Percentiles rank a stretch among this genome's conserved stretches.
Conservation (phyloP, 2,329 filamentous ascomycete genomes). For the Claviceps africana region DNA sequence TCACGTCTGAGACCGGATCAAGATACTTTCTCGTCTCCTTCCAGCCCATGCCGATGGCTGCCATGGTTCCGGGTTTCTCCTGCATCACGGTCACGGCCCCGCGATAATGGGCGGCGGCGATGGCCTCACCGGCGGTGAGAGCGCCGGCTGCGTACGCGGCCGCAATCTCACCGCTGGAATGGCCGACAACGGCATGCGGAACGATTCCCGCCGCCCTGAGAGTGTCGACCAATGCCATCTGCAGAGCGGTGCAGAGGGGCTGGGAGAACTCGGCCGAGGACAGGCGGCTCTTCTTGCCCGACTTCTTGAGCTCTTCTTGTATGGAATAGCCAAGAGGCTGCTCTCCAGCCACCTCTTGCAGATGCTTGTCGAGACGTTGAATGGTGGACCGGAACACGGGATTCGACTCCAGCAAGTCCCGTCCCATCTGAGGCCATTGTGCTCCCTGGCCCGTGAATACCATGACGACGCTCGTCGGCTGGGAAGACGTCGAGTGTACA, state of each 20-base stretch:
- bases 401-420: conserved; percentile 8
- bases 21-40: not conserved
- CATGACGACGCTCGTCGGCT: not conserved
- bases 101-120: conserved; percentile 20
- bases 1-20: not conserved
- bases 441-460: conserved; percentile 30
- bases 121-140: conserved; percentile 17
- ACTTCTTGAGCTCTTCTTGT: conserved; percentile 9
- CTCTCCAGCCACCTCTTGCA: not conserved
- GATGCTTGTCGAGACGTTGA: conserved; percentile 1
- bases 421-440: conserved; percentile 29
- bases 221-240: conserved; percentile 30
- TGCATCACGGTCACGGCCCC: conserved; percentile 1
- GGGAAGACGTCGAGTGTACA: not conserved
- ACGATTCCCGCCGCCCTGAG: conserved; percentile 17
- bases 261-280: conserved; percentile 28
- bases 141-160: conserved; percentile 23
- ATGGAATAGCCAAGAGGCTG: too few relatives aligned
- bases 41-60: conserved; percentile 3
- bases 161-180: conserved; percentile 27
- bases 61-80: conserved; percentile 2
- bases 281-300: conserved; percentile 8
- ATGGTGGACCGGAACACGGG: conserved; percentile 10
- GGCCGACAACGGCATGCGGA: conserved; percentile 20
- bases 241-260: conserved; percentile 38